These are phyloP conservation scores for Citrus sinensis DNA, from an alignment of 345 rosid species.

Conservation along the genomic window DVS_A1.0 CM039169.1:32284501-32285000, in stretches of 20 bases:
- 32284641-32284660: neutral
- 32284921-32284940: neutral
- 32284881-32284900: neutral
- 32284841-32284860: constrained; percentile 47
- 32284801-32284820: constrained; percentile 61
- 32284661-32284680: neutral
- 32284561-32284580: neutral
- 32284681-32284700: neutral
- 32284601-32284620: neutral
- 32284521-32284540: neutral
- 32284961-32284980: no score
- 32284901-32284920: neutral
- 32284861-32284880: neutral
- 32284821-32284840: constrained; percentile 93
- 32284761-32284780: constrained; percentile 63
- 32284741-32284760: constrained; percentile 71
- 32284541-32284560: neutral
- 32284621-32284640: neutral
- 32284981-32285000: neutral
- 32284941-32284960: neutral
- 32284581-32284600: neutral
- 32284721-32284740: constrained; percentile 47
- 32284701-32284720: constrained; percentile 12
- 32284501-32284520: neutral
- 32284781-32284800: constrained; percentile 69